A percentile compares a stretch with the other conserved stretches of the same genome.
Evolutionary conservation across 1,284 basidiomycete genomes (phyloP).

Genomic region (Tilletia horrida): DNA sequence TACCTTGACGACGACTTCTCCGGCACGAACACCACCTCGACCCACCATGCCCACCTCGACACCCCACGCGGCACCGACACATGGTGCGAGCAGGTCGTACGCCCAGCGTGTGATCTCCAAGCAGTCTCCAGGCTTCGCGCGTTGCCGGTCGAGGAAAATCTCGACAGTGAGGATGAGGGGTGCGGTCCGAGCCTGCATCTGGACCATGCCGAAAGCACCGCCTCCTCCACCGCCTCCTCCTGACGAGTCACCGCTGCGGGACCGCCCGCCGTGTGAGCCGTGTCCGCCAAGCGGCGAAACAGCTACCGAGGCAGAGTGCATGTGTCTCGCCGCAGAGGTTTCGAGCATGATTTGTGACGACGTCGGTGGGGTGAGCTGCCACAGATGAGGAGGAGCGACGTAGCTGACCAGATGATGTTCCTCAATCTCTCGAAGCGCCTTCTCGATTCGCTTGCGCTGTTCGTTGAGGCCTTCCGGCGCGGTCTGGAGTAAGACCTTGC

Average conservation of each 20-base stretch:
- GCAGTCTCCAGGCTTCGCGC: slow-evolving; percentile 40
- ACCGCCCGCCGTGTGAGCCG: neutral
- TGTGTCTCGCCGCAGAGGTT: neutral
- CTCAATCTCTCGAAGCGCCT: slow-evolving; percentile 28
- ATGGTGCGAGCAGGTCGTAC: slow-evolving; percentile 45
- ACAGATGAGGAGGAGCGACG: slow-evolving; percentile 40
- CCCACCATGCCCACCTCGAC: slow-evolving; percentile 43
- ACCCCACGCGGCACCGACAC: slow-evolving; percentile 40
- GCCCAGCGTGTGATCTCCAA: slow-evolving; percentile 47
- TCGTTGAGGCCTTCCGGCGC: slow-evolving; percentile 43
- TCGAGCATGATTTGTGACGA: slow-evolving; percentile 22
- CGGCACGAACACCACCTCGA: slow-evolving; percentile 41
- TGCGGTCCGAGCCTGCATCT: slow-evolving; percentile 31
- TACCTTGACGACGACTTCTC: slow-evolving; percentile 47
- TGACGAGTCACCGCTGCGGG: slow-evolving; percentile 11
- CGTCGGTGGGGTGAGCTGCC: slow-evolving; percentile 52
- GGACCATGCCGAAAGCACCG: slow-evolving; percentile 33
- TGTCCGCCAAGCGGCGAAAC: neutral
- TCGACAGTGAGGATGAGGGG: slow-evolving; percentile 43
- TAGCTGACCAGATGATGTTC: slow-evolving; percentile 43
- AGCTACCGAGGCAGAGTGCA: neutral
- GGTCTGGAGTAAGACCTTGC: slow-evolving; percentile 49
- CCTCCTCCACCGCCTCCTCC: slow-evolving; percentile 25
- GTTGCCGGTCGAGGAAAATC: slow-evolving; percentile 31
- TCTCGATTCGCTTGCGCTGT: slow-evolving; percentile 20